Base-by-base conservation (phyloP, 2,329 filamentous ascomycete species). In the Diaporthe humulicola region DNA sequence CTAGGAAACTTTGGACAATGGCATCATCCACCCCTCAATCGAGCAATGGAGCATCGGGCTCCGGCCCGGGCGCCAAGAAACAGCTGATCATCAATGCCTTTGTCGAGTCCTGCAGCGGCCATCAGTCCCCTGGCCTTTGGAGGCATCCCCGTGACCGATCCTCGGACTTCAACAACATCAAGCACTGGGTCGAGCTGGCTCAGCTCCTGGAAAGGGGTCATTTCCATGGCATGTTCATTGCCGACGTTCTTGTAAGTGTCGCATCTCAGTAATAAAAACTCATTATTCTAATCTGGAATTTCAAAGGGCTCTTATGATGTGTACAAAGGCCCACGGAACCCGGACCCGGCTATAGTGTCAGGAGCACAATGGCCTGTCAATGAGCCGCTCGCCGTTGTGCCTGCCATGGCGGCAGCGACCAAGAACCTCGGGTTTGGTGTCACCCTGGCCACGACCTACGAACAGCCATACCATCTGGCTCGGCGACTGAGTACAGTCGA, bases 281-380 rank as follows among this genome's bases (percentile, higher is more conserved):
- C 2, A n/a, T 42, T 2, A 14, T 25, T 17, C 48, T 71, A 12
- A 73, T 15, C 12, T 6, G 3, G 33, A 30, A 14, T 9, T 22
- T 25, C 6, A 67, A 38, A 75, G 30, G 92, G 91, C 22, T 91
- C 91, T 4, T 94, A 94, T 79, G 92, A 94, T 83, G 91, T 94
- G 2, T 94, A 93, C 81, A 90, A 90, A 71, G 88, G 89, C 0
- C 87, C 87, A 0, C 78, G 80, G 45, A 92, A 90, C 0, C 85
- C 93, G 3, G 87, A 89, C 1, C 89, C 92, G 1, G 90, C 91
- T 0, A 88, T 92, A 36, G 83, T 87, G 8, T 91, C 91, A 0
- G 92, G 91, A 0, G 90, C 92, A 0, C 92, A 94, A 81, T 94
- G 91, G 89, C 93, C 92, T 0, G 90, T 93, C 25, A 93, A 93